phyloP scores from a whole-genome alignment of 116 monocot species.

The Posidonia oceanica region DNA sequence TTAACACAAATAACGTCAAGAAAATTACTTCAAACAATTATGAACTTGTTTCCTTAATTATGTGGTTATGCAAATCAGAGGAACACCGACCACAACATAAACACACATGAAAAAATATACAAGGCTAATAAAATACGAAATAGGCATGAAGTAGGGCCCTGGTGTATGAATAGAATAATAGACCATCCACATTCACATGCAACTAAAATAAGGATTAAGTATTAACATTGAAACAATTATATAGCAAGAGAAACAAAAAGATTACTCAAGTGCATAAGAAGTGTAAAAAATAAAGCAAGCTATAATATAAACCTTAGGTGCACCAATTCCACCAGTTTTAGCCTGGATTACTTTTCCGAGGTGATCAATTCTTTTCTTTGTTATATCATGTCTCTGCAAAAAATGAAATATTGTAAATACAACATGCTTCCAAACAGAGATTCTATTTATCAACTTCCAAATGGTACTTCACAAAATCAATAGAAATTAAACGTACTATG shows the following conservation, averaged over 20 bases:
- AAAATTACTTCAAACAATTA: too few relatives aligned
- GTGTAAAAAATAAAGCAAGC: background rate
- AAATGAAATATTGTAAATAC: background rate
- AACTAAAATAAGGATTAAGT: too few relatives aligned
- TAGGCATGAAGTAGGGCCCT: too few relatives aligned
- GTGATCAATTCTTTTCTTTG: conserved; percentile 69
- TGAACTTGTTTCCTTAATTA: too few relatives aligned
- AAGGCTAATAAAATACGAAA: too few relatives aligned
- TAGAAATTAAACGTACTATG: conserved; percentile 24
- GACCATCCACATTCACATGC: too few relatives aligned
- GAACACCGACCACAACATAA: too few relatives aligned
- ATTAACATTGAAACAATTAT: too few relatives aligned
- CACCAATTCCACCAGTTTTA: conserved; percentile 75
- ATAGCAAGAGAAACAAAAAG: too few relatives aligned
- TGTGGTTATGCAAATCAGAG: too few relatives aligned
- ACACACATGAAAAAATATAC: too few relatives aligned
- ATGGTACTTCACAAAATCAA: background rate
- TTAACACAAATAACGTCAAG: background rate
- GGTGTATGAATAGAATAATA: too few relatives aligned
- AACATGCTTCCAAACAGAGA: background rate
- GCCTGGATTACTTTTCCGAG: conserved; percentile 68
- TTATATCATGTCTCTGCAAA: conserved; percentile 84
- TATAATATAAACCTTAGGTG: conserved; percentile 60
- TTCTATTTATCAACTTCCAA: background rate
- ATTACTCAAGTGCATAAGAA: background rate